Base-by-base conservation (phyloP, 768 basidiomycete species). In the Paxillus ammoniavirescens region DNA sequence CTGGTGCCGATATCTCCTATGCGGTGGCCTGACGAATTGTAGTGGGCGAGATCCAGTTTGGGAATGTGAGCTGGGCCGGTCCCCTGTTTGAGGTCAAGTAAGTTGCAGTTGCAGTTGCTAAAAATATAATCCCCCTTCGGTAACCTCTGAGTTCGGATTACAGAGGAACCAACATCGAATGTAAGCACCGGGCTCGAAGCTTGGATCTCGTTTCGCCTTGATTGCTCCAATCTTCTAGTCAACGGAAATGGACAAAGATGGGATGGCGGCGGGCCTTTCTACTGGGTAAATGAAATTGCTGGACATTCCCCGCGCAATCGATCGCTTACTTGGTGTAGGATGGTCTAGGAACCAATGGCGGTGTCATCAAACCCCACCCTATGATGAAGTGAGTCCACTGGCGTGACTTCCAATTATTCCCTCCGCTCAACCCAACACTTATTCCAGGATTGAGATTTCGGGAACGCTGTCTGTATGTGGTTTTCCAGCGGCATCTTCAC, bases 11-110 rank as follows among this genome's bases (percentile, higher is more conserved):
- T 15, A n/a, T 23, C 8, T 57, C 17, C 30, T 30, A 0, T 15
- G 10, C 35, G 17, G 12, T 40, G 13, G 4, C 30, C 36, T 49
- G 37, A 54, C 36, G 49, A 26, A 18, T 41, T 38, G n/a, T 30
- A 85, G 82, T 74, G 55, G 86, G 86, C 15, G 77, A 86, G 31
- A 74, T 87, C 42, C 58, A 65, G 21, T 87, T 88, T 62, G 83
- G 77, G 7, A 78, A 77, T 45, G 8, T 62, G 50, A 76, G 61
- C 38, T 83, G 82, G 82, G 68, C 61, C 0, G 83, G 82, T 12
- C 83, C 80, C 12, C 68, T 84, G 38, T 82, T 85, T 63, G 65
- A 72, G 31, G 62, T 85, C 60, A 77, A 59, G 82, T 82, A 56
- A 41, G 68, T 62, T 17, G 38, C 30, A 15, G 42, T 49, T 42